A percentile compares a stretch with the other conserved stretches of the same genome.
Conservation (phyloP, 768 basidiomycete species). For the Boletus edulis region DNA sequence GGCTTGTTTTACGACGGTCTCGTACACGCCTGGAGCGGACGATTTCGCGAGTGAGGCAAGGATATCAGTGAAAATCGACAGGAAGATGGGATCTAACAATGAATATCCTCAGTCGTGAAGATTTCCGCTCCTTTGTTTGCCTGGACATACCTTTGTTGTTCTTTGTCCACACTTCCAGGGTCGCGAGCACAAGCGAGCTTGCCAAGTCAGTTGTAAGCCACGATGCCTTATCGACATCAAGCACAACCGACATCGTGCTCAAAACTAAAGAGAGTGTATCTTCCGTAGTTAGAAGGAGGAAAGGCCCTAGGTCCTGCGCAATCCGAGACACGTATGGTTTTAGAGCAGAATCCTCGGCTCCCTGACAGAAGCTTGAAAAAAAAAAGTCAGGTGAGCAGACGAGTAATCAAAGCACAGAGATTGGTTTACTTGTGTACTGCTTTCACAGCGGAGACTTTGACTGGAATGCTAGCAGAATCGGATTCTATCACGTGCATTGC, state of each 20-base stretch:
- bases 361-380: constrained; percentile 62
- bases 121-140: neutral
- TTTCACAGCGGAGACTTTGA: constrained; percentile 93
- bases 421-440: constrained; percentile 82
- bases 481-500: constrained; percentile 85
- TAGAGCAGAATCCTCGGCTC: constrained; percentile 54
- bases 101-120: constrained; percentile 1
- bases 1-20: constrained; percentile 67
- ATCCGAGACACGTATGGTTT: constrained; percentile 69
- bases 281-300: constrained; percentile 75
- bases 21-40: constrained; percentile 57
- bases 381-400: no score
- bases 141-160: constrained; percentile 70
- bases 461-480: constrained; percentile 66
- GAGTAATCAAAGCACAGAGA: neutral
- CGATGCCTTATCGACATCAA: constrained; percentile 67
- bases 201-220: constrained; percentile 74
- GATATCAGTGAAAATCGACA: constrained; percentile 82
- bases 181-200: constrained; percentile 57
- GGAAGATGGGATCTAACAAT: constrained; percentile 78
- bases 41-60: constrained; percentile 68
- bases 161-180: constrained; percentile 81
- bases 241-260: constrained; percentile 77
- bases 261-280: constrained; percentile 88
- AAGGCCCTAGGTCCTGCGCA: constrained; percentile 78